A percentile compares a stretch with the other conserved stretches of the same genome.
Evolutionary conservation across 2,329 filamentous ascomycete genomes (phyloP).

Genomic region (Sodiomyces alkalinus): DNA sequence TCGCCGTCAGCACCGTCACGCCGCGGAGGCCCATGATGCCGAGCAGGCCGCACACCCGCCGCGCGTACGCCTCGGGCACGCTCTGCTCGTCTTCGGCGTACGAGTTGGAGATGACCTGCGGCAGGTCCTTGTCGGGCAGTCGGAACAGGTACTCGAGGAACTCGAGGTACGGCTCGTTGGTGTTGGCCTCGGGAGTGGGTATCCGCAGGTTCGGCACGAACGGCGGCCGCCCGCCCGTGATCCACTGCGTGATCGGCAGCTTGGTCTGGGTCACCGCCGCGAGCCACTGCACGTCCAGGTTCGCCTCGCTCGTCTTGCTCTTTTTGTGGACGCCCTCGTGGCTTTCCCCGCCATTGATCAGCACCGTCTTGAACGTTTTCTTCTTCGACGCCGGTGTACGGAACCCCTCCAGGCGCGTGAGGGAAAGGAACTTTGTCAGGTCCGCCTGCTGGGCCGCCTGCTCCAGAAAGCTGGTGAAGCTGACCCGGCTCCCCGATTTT

Average conservation of each 20-base stretch:
- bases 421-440: constrained; percentile 18
- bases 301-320: constrained; percentile 32
- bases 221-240: constrained; percentile 13
- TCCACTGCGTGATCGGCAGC: constrained; percentile 12
- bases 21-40: constrained; percentile 49
- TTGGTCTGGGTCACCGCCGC: constrained; percentile 34
- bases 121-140: constrained; percentile 33
- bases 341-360: constrained; percentile 23
- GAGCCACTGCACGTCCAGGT: constrained; percentile 50
- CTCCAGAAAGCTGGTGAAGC: constrained; percentile 36
- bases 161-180: constrained; percentile 55
- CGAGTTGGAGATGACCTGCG: constrained; percentile 46
- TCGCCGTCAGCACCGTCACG: constrained; percentile 44
- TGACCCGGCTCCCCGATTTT: constrained; percentile 29
- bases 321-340: constrained; percentile 21
- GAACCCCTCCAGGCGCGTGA: constrained; percentile 24
- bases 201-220: constrained; percentile 14
- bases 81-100: constrained; percentile 55
- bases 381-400: constrained; percentile 26
- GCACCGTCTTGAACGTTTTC: constrained; percentile 24
- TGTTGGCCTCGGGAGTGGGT: constrained; percentile 20
- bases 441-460: constrained; percentile 31
- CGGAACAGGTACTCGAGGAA: constrained; percentile 44
- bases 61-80: constrained; percentile 41
- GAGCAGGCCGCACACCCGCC: constrained; percentile 42